These are phyloP conservation scores for Aspergillus cejpii DNA, from an alignment of 2,329 filamentous ascomycete genomes.

Conservation along the genomic window DNA sequence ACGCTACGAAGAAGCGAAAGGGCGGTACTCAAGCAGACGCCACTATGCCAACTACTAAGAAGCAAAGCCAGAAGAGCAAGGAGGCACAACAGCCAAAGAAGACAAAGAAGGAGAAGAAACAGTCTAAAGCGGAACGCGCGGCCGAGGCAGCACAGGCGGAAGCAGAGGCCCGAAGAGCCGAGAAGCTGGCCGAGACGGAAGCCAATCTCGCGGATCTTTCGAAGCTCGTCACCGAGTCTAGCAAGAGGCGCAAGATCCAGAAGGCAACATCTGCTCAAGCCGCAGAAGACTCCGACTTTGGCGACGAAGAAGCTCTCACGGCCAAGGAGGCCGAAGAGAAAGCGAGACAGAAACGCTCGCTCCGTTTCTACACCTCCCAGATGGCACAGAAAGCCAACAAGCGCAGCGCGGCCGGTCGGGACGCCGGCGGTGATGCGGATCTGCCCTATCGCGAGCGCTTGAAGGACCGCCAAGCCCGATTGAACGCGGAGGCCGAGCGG, in stretches of 20 bases:
- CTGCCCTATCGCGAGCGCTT: slow-evolving; percentile 79
- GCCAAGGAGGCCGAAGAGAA: slow-evolving; percentile 78
- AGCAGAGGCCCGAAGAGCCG: slow-evolving; percentile 48
- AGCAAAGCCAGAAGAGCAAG: slow-evolving; percentile 33
- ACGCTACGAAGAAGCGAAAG: slow-evolving; percentile 14
- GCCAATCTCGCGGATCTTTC: slow-evolving; percentile 69
- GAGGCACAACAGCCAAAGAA: slow-evolving; percentile 34
- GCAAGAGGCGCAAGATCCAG: slow-evolving; percentile 42
- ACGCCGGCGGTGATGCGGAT: slow-evolving; percentile 56
- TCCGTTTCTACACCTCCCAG: slow-evolving; percentile 97
- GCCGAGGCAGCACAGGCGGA: slow-evolving; percentile 50
- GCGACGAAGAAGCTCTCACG: slow-evolving; percentile 76
- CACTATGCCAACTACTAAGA: slow-evolving; percentile 12
- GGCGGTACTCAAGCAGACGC: slow-evolving; percentile 22
- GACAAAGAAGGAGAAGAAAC: slow-evolving; percentile 34
- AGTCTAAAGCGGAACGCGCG: slow-evolving; percentile 45
- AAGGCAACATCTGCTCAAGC: slow-evolving; percentile 31
- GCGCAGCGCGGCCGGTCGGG: slow-evolving; percentile 56
- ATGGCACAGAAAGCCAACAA: slow-evolving; percentile 92
- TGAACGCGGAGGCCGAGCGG: slow-evolving; percentile 82
- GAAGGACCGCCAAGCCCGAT: slow-evolving; percentile 73
- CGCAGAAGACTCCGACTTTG: slow-evolving; percentile 75
- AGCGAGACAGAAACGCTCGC: slow-evolving; percentile 77
- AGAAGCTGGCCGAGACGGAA: slow-evolving; percentile 53
- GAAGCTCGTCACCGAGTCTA: slow-evolving; percentile 48